Evolutionary conservation across 306 rosid genomes (phyloP).

Genomic region (Hippophae rhamnoides): DNA sequence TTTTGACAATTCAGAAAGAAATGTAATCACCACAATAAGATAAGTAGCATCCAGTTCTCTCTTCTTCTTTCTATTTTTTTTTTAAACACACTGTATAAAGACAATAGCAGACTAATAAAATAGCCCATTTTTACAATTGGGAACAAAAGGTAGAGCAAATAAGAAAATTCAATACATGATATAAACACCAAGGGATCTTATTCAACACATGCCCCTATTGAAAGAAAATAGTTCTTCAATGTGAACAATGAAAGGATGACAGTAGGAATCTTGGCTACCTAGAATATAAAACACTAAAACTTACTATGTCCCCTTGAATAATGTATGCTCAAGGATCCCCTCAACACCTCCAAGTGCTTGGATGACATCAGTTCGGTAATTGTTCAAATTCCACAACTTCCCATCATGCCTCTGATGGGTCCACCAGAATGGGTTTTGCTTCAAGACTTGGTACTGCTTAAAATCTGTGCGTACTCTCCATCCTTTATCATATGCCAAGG

Average conservation of each 20-base stretch:
- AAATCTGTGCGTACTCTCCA: slow-evolving; percentile 99
- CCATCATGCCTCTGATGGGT: slow-evolving; percentile 99
- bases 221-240: background rate
- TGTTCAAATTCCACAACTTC: slow-evolving; percentile 92
- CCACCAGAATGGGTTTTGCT: slow-evolving; percentile 99
- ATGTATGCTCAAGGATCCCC: slow-evolving; percentile 95
- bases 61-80: too few species aligned
- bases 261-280: background rate
- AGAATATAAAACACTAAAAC: slow-evolving; percentile 12
- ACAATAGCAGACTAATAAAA: too few species aligned
- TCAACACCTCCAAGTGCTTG: slow-evolving; percentile 99
- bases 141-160: too few species aligned
- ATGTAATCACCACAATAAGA: too few species aligned
- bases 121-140: too few species aligned
- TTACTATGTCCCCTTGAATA: slow-evolving; percentile 98
- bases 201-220: too few species aligned
- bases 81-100: too few species aligned
- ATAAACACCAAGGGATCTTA: too few species aligned
- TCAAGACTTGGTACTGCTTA: slow-evolving; percentile 95
- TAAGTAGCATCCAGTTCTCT: too few species aligned
- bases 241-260: background rate
- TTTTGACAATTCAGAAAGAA: background rate
- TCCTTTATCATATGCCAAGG: slow-evolving; percentile 97
- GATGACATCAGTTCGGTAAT: slow-evolving; percentile 95
- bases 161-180: too few species aligned